phyloP scores from a whole-genome alignment of 2,329 filamentous ascomycete species.

The Phaeosphaeriaceae sp. region DNA sequence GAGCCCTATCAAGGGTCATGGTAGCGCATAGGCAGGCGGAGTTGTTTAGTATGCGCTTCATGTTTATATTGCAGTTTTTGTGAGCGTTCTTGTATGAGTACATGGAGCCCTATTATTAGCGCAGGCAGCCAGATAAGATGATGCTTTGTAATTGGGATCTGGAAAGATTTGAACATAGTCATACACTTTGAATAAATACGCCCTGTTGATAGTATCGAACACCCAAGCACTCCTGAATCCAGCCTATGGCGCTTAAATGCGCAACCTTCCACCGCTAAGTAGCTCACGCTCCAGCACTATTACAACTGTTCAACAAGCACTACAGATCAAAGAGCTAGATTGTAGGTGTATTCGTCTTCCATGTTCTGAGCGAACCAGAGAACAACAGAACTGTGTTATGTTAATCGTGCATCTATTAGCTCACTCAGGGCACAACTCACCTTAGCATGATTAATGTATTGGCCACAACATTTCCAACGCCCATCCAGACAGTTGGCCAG shows the following conservation, averaged over 20 bases:
- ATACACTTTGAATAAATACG: neutral
- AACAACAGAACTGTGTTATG: conserved; percentile 61
- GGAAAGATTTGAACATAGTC: neutral
- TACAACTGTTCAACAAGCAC: neutral
- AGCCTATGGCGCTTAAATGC: too few relatives aligned
- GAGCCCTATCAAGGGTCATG: neutral
- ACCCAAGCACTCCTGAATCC: too few relatives aligned
- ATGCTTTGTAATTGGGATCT: neutral
- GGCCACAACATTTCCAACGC: conserved; percentile 69
- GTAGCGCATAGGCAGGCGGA: neutral
- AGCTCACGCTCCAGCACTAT: neutral
- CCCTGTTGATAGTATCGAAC: neutral
- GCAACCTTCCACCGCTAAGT: too few relatives aligned
- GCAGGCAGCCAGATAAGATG: neutral
- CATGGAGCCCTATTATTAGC: conserved; percentile 7
- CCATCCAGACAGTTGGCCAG: conserved; percentile 70
- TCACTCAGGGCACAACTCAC: conserved; percentile 49
- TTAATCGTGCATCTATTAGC: conserved; percentile 24
- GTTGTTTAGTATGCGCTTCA: neutral
- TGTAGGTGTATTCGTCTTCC: conserved; percentile 76
- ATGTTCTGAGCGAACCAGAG: conserved; percentile 76
- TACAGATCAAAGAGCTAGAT: conserved; percentile 61
- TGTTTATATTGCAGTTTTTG: conserved; percentile 19
- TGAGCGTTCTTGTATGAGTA: conserved; percentile 38
- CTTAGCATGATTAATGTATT: conserved; percentile 72